Conservation (phyloP, 441 rosid species). For the Omphalea diandra region DNA sequence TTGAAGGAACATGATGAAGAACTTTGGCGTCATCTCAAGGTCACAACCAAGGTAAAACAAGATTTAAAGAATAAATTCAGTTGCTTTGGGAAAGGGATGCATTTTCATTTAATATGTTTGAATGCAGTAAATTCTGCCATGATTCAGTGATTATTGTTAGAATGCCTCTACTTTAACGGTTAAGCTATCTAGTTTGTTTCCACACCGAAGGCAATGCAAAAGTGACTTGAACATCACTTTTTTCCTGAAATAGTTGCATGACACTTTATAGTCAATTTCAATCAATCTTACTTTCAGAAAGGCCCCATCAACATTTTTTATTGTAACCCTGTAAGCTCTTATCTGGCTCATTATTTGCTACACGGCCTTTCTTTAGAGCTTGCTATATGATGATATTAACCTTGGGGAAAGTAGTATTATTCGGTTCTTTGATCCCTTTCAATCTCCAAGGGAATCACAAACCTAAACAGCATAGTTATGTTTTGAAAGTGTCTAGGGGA, state of each 20-base stretch:
- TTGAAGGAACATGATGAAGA: constrained; percentile 95
- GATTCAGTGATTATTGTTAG: neutral
- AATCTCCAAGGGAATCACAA: too few relatives aligned
- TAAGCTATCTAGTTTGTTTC: neutral
- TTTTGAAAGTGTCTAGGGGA: too few relatives aligned
- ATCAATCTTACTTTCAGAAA: neutral
- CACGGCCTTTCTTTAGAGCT: too few relatives aligned
- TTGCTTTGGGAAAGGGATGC: neutral
- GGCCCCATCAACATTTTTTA: neutral
- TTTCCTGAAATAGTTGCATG: neutral
- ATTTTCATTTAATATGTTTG: neutral
- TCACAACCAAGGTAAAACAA: constrained; percentile 83
- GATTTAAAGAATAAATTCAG: neutral
- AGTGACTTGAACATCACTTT: neutral
- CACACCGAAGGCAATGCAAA: neutral
- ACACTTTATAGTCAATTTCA: neutral
- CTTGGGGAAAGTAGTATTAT: too few relatives aligned
- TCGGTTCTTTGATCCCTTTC: too few relatives aligned
- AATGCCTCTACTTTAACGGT: constrained; percentile 1
- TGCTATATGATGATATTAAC: too few relatives aligned
- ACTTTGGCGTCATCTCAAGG: constrained; percentile 99
- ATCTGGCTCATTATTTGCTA: neutral
- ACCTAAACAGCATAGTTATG: too few relatives aligned
- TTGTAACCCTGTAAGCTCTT: neutral
- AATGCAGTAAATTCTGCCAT: neutral